These are phyloP conservation scores for Nakazawaea ishiwadae DNA, from an alignment of 805 yeast species.

Conservation along the genomic window DNA sequence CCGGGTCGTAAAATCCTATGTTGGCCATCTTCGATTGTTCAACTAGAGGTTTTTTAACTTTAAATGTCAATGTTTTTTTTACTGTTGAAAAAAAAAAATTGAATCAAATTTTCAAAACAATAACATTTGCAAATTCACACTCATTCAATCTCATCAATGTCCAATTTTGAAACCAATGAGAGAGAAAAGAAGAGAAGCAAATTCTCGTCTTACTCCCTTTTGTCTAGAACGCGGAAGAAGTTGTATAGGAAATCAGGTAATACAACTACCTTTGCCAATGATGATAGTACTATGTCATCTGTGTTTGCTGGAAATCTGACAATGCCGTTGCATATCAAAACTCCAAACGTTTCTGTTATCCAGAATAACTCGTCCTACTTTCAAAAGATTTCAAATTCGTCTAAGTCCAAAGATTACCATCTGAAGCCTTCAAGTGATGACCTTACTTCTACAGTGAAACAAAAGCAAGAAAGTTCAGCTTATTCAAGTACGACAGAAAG, in stretches of 20 bases:
- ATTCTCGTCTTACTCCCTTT: conserved; percentile 5
- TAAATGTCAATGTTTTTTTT: background rate
- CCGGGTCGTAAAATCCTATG: conserved; percentile 75
- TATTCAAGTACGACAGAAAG: no score
- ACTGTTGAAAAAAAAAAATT: background rate
- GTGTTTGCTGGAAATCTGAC: background rate
- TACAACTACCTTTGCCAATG: conserved; percentile 2
- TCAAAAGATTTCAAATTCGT: conserved; percentile 5
- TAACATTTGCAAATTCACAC: no score
- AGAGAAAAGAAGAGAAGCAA: background rate
- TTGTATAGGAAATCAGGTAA: conserved; percentile 4
- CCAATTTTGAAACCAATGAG: conserved; percentile 9
- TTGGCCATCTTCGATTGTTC: conserved; percentile 9
- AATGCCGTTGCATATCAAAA: conserved; percentile 6
- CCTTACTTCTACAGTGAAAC: no score
- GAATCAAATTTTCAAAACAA: background rate
- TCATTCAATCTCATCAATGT: no score
- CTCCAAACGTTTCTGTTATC: conserved; percentile 5
- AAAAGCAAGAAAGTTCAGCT: no score
- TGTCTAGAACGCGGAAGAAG: conserved; percentile 7
- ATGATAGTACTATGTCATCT: conserved; percentile 8
- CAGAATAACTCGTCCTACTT: conserved; percentile 5
- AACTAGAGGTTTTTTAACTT: no score
- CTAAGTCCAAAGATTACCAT: background rate
- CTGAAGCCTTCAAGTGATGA: background rate